Conservation (phyloP, 257 asterid genomes). For the Ligustrum vulgare region DNA sequence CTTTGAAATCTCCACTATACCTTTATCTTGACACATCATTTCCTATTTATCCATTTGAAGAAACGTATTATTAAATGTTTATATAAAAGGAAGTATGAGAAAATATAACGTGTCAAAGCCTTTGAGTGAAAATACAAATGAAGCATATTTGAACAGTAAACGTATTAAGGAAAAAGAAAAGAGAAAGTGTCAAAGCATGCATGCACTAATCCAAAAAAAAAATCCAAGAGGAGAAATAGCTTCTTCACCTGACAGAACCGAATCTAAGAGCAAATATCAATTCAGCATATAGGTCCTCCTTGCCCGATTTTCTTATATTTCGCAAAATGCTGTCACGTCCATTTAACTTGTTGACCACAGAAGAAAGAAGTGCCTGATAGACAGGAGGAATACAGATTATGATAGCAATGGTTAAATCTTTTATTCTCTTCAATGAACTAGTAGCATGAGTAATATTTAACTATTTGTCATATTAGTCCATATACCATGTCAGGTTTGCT, state of each 20-base stretch:
- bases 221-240: constrained; percentile 17
- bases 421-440: constrained; percentile 11
- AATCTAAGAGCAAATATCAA: constrained; percentile 69
- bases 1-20: constrained; percentile 5
- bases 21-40: constrained; percentile 4
- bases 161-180: background rate
- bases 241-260: constrained; percentile 71
- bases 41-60: constrained; percentile 4
- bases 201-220: constrained; percentile 10
- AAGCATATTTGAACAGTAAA: background rate
- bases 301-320: constrained; percentile 79
- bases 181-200: background rate
- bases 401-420: constrained; percentile 10
- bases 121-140: constrained; percentile 17
- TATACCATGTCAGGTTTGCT: constrained; percentile 60
- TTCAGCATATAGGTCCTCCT: constrained; percentile 74
- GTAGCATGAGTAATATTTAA: constrained; percentile 2
- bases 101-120: background rate
- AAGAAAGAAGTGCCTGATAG: constrained; percentile 64
- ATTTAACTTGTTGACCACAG: constrained; percentile 51
- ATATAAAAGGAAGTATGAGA: background rate
- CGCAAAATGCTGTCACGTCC: constrained; percentile 60
- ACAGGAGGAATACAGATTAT: constrained; percentile 18
- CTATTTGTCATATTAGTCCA: constrained; percentile 15
- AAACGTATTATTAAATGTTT: constrained; percentile 5